These are phyloP conservation scores for Backusella liffmaniae DNA, from an alignment of 192 early-diverging fungal genomes.

Conservation along the genomic window DNA sequence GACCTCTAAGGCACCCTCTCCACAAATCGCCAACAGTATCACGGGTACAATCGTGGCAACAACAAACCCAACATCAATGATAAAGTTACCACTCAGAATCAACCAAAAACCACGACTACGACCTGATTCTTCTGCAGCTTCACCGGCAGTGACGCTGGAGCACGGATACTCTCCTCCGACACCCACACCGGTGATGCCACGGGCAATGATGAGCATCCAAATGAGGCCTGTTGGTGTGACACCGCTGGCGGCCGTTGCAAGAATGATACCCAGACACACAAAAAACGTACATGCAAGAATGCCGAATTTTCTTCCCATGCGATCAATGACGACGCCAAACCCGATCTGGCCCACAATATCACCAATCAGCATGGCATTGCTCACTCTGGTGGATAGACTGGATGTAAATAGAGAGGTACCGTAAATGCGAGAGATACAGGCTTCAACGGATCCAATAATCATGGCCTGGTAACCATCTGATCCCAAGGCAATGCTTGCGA, in stretches of 20 bases:
- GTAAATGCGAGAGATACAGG: slow-evolving; percentile 43
- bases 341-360: slow-evolving; percentile 48
- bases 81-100: slow-evolving; percentile 46
- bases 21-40: slow-evolving; percentile 42
- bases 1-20: slow-evolving; percentile 36
- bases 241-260: slow-evolving; percentile 36
- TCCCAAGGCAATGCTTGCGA: slow-evolving; percentile 36
- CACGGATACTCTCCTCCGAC: slow-evolving; percentile 55
- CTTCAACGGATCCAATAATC: slow-evolving; percentile 43
- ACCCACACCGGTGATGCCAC: slow-evolving; percentile 43
- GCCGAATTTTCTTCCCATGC: slow-evolving; percentile 50
- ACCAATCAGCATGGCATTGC: slow-evolving; percentile 46
- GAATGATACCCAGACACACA: slow-evolving; percentile 38
- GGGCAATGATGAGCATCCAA: slow-evolving; percentile 40
- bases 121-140: slow-evolving; percentile 49
- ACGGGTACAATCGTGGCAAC: slow-evolving; percentile 40
- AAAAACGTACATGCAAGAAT: slow-evolving; percentile 43
- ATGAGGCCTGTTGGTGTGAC: slow-evolving; percentile 40
- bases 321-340: slow-evolving; percentile 48
- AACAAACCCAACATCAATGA: slow-evolving; percentile 45
- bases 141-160: slow-evolving; percentile 45
- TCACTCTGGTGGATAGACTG: slow-evolving; percentile 38
- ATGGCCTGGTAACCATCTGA: slow-evolving; percentile 53
- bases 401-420: slow-evolving; percentile 29
- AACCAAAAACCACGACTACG: slow-evolving; percentile 49